Evolutionary conservation across 495 filamentous ascomycete genomes (phyloP), one percentile per base, ranked within the genome.

Genomic region (Ascodesmis nigricans): DNA sequence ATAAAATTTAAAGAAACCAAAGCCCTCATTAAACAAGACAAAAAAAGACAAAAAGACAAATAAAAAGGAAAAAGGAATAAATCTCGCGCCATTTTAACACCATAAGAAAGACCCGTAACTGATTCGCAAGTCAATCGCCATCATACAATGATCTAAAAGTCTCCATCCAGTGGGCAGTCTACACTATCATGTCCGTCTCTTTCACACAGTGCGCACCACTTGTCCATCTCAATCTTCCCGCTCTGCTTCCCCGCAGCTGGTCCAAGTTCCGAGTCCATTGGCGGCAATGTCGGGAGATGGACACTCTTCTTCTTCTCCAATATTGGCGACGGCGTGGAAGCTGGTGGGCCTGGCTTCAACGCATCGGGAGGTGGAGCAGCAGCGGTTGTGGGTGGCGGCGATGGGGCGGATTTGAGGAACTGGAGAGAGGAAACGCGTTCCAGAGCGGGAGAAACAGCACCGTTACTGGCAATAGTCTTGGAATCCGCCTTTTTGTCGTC

Each of bases 191-290:
- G 87, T 20, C 87, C 87, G 49, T 95, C 90, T 35, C 75, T 67
- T 61, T 99, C 87, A 53, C 87, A 99, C 29, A 95, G 61, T 34
- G 90, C 87, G 58, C 87, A 99, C 87, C 87, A 99, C 57, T 87
- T 91, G 36, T 69, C 61, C 42, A 70, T 68, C 46, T 97, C 79
- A 38, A 87, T 65, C 21, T 76, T 60, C 1, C 71, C 73, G 31
- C 67, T 78, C 35, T 74, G 70, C 59, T 87, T 92, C 23, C 80
- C 83, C 3, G 78, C 73, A 7, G 76, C 66, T 11, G 78, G 74
- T 3, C 69, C 74, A n/a, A 67, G 61, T 25, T 35, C 41, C 21
- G 44, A 31, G 18, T 44, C 38, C 6, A 46, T 35, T 2, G 31
- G 38, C 20, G 38, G 38, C 4, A 31, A 18, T 10, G 21, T 13